Conservation (phyloP, 768 basidiomycete species). For the Lactifluus piperatus region DNA sequence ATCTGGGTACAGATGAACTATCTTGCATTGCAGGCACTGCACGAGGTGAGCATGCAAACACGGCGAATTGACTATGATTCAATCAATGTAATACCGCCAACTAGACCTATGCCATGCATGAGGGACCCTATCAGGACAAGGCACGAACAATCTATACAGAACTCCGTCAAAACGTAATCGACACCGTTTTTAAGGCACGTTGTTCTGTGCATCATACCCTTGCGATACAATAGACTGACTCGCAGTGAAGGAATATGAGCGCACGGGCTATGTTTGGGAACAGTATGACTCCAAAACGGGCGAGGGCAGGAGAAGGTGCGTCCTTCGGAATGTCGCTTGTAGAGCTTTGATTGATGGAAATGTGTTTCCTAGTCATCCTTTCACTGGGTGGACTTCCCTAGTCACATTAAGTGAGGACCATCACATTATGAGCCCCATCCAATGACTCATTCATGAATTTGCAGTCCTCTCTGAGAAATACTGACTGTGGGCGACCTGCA, state of each 20-base stretch:
- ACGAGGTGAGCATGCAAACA: slow-evolving; percentile 44
- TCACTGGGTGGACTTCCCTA: slow-evolving; percentile 94
- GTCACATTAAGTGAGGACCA: slow-evolving; percentile 70
- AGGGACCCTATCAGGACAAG: slow-evolving; percentile 72
- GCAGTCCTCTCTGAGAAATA: slow-evolving; percentile 72
- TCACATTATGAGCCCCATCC: neutral
- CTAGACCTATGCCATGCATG: slow-evolving; percentile 67
- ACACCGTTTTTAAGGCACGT: slow-evolving; percentile 66
- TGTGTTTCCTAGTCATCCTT: slow-evolving; percentile 62
- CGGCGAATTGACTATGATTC: neutral
- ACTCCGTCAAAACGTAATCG: slow-evolving; percentile 71
- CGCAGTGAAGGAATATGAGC: slow-evolving; percentile 68
- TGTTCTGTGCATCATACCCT: neutral
- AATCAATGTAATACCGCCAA: neutral
- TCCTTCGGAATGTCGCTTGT: neutral
- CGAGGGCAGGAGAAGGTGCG: slow-evolving; percentile 76
- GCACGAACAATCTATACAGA: slow-evolving; percentile 75
- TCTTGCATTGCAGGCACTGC: slow-evolving; percentile 67
- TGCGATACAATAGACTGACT: neutral
- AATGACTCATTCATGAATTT: slow-evolving; percentile 13
- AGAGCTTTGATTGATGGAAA: slow-evolving; percentile 3
- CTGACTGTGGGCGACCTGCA: slow-evolving; percentile 21
- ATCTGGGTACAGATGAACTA: slow-evolving; percentile 99
- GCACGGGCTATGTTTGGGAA: slow-evolving; percentile 96
- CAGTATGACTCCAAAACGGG: slow-evolving; percentile 86